Conservation (phyloP, 2,329 filamentous ascomycete species). For the Teratosphaeriaceae sp. region DNA sequence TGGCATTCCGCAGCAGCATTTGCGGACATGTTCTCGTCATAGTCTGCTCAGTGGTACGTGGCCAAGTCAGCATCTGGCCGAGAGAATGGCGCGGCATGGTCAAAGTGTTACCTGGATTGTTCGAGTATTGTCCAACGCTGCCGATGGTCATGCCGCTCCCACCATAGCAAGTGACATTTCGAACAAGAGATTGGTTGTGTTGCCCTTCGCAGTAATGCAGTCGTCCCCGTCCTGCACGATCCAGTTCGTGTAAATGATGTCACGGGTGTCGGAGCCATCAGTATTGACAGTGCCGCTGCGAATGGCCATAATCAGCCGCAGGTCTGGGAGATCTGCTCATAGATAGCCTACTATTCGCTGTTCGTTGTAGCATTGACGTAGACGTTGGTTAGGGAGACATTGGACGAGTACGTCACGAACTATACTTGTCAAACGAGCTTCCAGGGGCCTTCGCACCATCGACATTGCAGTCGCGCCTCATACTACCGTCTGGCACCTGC, state of each 20-base stretch:
- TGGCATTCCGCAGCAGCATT: neutral
- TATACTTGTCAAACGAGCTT: constrained; percentile 27
- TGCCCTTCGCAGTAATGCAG: constrained; percentile 49
- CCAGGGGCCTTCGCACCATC: too few relatives aligned
- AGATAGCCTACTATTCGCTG: too few relatives aligned
- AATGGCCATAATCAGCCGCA: too few relatives aligned
- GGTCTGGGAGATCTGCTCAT: too few relatives aligned
- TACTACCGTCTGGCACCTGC: too few relatives aligned
- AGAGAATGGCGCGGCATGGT: too few relatives aligned
- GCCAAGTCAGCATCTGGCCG: too few relatives aligned
- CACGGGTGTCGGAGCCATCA: constrained; percentile 47
- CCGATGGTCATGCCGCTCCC: constrained; percentile 25
- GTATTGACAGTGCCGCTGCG: constrained; percentile 35
- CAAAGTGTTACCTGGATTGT: too few relatives aligned
- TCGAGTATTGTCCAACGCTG: constrained; percentile 34
- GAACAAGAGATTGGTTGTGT: constrained; percentile 46
- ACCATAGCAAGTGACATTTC: constrained; percentile 43
- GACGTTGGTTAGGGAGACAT: constrained; percentile 30
- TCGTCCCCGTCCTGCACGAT: constrained; percentile 49
- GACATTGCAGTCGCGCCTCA: too few relatives aligned
- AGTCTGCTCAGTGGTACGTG: too few relatives aligned
- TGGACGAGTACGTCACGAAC: constrained; percentile 6
- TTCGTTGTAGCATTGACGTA: constrained; percentile 45
- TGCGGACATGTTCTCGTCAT: constrained; percentile 45
- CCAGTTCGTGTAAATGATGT: constrained; percentile 49